Evolutionary conservation across 129 eudicot species (phyloP).

Genomic region (Flaveria linearis): DNA sequence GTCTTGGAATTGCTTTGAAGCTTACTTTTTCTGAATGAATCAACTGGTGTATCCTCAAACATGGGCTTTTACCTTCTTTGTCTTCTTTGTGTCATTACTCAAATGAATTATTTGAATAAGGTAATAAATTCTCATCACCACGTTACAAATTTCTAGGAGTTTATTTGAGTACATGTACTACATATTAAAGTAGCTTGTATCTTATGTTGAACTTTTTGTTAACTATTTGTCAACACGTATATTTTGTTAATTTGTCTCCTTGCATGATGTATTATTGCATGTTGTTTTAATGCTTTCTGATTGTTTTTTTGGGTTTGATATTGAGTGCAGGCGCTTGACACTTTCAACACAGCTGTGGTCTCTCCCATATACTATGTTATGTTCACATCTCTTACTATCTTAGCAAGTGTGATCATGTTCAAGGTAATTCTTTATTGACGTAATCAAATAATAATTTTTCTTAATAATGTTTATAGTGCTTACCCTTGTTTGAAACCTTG

Average conservation of each 20-base stretch:
- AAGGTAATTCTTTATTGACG: slow-evolving; percentile 56
- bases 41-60: slow-evolving; percentile 87
- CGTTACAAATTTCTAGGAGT: neutral
- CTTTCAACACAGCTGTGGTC: slow-evolving; percentile 90
- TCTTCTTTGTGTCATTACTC: slow-evolving; percentile 70
- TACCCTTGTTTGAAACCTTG: neutral
- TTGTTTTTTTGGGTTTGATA: neutral
- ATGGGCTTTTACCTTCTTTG: slow-evolving; percentile 74
- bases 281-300: neutral
- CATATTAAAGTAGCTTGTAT: neutral
- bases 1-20: slow-evolving; percentile 89
- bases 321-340: slow-evolving; percentile 90
- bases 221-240: neutral
- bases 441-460: neutral
- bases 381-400: slow-evolving; percentile 83
- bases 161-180: neutral
- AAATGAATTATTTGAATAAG: slow-evolving; percentile 93
- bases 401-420: slow-evolving; percentile 96
- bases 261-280: neutral
- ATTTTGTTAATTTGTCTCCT: neutral
- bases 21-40: slow-evolving; percentile 76
- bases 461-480: neutral
- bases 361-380: slow-evolving; percentile 92
- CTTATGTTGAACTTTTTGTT: neutral
- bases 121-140: slow-evolving; percentile 32